A percentile compares a stretch with the other conserved stretches of the same genome.
Conservation (phyloP, 768 basidiomycete species). For the Pleurotus tuber-regium region DNA sequence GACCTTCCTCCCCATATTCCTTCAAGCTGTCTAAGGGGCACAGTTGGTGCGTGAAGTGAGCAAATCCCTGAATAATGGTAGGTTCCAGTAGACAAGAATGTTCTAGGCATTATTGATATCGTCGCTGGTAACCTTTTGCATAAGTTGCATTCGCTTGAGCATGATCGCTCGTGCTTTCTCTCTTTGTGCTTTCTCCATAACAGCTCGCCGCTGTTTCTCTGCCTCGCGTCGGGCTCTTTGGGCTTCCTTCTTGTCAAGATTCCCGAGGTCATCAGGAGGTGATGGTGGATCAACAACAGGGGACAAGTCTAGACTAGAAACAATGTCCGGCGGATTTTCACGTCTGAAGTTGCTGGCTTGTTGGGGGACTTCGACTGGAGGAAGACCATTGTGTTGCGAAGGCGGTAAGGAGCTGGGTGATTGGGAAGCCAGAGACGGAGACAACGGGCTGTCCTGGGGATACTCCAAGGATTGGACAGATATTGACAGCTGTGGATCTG, state of each 20-base stretch:
- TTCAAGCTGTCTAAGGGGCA: too few relatives aligned
- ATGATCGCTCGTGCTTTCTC: constrained; percentile 93
- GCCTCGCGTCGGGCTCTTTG: constrained; percentile 76
- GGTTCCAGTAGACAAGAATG: too few relatives aligned
- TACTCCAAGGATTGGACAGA: constrained; percentile 23
- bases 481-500: constrained; percentile 40
- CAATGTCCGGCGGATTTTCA: constrained; percentile 74
- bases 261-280: constrained; percentile 60
- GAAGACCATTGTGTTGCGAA: constrained; percentile 51
- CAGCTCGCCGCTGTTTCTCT: constrained; percentile 78
- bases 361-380: constrained; percentile 66
- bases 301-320: constrained; percentile 60
- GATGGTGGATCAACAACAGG: constrained; percentile 36
- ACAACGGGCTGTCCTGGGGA: constrained; percentile 33
- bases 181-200: constrained; percentile 69
- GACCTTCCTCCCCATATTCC: too few relatives aligned
- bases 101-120: constrained; percentile 66
- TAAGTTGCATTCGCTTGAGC: constrained; percentile 80
- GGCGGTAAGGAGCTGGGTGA: constrained; percentile 28
- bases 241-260: constrained; percentile 75
- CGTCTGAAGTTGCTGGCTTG: constrained; percentile 66
- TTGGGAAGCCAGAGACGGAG: constrained; percentile 28
- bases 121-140: constrained; percentile 53
- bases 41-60: too few relatives aligned
- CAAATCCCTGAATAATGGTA: constrained; percentile 57